Evolutionary conservation across 345 rosid genomes (phyloP), one percentile per base, ranked within the genome.

Genomic region (Garcia nutans): DNA sequence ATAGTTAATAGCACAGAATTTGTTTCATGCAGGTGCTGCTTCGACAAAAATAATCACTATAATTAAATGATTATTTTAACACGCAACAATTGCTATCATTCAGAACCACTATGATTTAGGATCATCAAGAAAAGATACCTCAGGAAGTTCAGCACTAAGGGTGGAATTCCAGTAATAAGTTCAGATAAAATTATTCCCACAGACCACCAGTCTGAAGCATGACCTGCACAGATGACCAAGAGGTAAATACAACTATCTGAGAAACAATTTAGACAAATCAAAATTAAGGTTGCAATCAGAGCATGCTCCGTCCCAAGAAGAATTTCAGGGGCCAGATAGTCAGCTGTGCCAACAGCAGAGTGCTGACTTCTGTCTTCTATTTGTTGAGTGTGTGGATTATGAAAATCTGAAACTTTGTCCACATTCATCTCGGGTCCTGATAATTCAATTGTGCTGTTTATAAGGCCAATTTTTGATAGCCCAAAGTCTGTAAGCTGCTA

Each of bases 401-500:
- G 83, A 74, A 79, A 70, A 76, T 74, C 88, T 73, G 76, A 74
- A 68, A 82, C 69, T 50, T 82, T 78, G 59, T 79, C 68, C 82
- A 73, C 80, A 74, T 75, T 80, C 75, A 79, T 77, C 82, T 80
- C 88, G 41, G 87, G 85, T 79, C 86, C 85, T 63, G 97, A 88
- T 73, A 92, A 86, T 74, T 89, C 87, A 71, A 90, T 84, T 70
- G 97, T 90, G 84, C 85, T 88, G 90, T 90, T 89, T 81, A 92
- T 83, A 68, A 92, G 97, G 76, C 97, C 97, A 77, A 92, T 89
- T 84, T 88, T 90, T 72, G 94, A 92, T 65, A 92, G 85, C 81
- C 97, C 94, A 75, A 92, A 92, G 81, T 92, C 97, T 82, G 97
- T 92, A 73, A 92, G 92, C 97, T 92, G 97, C 78, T 81, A 79